These are phyloP conservation scores for Pezicula radicicola DNA, from an alignment of 2,329 filamentous ascomycete genomes.

Conservation along the genomic window DNA sequence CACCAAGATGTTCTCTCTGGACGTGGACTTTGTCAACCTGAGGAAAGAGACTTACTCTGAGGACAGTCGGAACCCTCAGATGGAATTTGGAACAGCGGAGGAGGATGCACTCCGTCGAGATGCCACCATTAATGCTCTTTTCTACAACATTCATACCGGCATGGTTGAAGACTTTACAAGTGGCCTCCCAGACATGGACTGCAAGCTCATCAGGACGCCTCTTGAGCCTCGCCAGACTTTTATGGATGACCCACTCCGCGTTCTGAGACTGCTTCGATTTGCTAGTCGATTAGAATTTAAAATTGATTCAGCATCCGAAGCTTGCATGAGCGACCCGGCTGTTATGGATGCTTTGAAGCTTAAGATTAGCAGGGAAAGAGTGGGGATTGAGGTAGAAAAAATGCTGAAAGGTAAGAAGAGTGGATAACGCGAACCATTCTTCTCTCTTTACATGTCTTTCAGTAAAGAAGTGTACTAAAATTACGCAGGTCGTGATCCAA, in stretches of 20 bases:
- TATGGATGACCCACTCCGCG: conserved; percentile 85
- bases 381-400: conserved; percentile 86
- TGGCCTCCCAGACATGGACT: conserved; percentile 72
- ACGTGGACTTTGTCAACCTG: conserved; percentile 92
- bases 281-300: conserved; percentile 78
- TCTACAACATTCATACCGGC: conserved; percentile 85
- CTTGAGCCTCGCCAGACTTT: conserved; percentile 89
- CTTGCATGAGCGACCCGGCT: conserved; percentile 73
- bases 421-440: background rate
- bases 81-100: conserved; percentile 89
- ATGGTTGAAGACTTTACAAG: conserved; percentile 82
- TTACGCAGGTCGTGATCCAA: conserved; percentile 52
- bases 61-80: conserved; percentile 84
- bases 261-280: conserved; percentile 85
- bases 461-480: conserved; percentile 10
- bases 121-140: conserved; percentile 92
- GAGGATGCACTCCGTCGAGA: conserved; percentile 89
- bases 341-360: conserved; percentile 75
- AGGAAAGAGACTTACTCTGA: conserved; percentile 87
- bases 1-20: conserved; percentile 78
- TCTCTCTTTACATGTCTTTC: conserved; percentile 6
- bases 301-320: conserved; percentile 68
- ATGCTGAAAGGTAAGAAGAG: conserved; percentile 67
- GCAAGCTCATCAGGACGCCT: conserved; percentile 76
- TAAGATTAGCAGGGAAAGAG: conserved; percentile 90